Evolutionary conservation across 768 basidiomycete species (phyloP).

Genomic region (Phanerodontia chrysosporium): DNA sequence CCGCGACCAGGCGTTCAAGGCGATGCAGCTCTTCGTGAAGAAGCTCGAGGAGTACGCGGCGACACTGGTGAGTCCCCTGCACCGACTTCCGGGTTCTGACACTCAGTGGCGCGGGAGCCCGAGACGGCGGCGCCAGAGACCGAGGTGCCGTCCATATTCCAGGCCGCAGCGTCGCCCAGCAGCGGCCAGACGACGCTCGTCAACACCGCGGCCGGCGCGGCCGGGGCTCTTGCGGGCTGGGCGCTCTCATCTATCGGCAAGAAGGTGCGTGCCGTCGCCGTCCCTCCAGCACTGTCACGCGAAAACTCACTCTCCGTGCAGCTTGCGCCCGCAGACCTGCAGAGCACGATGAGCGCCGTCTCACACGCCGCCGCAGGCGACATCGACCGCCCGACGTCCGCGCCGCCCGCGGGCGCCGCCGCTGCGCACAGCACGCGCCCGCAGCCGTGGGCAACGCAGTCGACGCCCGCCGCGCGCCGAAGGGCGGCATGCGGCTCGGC

Average conservation of each 20-base stretch:
- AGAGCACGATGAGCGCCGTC: constrained; percentile 51
- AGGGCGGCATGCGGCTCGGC: constrained; percentile 64
- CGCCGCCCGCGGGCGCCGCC: constrained; percentile 31
- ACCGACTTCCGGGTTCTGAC: background rate
- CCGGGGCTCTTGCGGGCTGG: constrained; percentile 91
- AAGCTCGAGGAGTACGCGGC: constrained; percentile 74
- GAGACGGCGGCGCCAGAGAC: constrained; percentile 40
- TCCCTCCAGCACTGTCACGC: too few relatives aligned
- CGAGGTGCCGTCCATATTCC: constrained; percentile 12
- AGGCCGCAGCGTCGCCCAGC: constrained; percentile 14
- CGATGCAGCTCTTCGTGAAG: constrained; percentile 83
- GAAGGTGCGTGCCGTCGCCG: constrained; percentile 45
- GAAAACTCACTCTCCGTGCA: too few relatives aligned
- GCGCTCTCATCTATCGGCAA: constrained; percentile 88
- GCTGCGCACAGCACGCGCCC: constrained; percentile 8
- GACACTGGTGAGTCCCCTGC: constrained; percentile 60
- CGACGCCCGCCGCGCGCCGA: constrained; percentile 24
- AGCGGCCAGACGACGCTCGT: constrained; percentile 50
- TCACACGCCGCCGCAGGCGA: constrained; percentile 24
- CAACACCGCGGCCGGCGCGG: constrained; percentile 86
- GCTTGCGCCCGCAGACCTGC: constrained; percentile 71
- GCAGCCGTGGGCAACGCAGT: constrained; percentile 14
- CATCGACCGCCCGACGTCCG: constrained; percentile 39
- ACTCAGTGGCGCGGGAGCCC: constrained; percentile 37
- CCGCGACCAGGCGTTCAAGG: constrained; percentile 94